Evolutionary conservation across 805 yeast genomes (phyloP).

Genomic region (Suhomyces sp.): DNA sequence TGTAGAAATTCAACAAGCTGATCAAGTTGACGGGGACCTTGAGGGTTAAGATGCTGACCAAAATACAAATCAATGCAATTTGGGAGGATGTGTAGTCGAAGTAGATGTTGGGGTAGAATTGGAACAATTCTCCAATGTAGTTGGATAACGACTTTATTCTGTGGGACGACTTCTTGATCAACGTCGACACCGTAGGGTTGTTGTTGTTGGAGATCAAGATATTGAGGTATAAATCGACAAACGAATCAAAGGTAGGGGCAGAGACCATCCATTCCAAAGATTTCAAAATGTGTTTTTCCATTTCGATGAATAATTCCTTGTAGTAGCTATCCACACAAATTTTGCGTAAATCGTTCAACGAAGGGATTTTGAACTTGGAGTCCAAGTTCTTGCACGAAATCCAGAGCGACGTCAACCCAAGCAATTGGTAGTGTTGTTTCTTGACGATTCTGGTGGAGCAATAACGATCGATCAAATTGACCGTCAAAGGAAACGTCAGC

Average conservation of each 20-base stretch:
- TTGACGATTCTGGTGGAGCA: constrained; percentile 45
- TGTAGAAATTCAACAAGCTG: constrained; percentile 19
- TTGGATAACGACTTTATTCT: constrained; percentile 53
- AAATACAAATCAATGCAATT: constrained; percentile 46
- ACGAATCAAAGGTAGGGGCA: constrained; percentile 61
- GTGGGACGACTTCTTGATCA: constrained; percentile 12
- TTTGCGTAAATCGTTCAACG: constrained; percentile 49
- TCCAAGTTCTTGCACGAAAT: constrained; percentile 49
- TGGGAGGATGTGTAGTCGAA: constrained; percentile 56
- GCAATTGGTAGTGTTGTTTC: constrained; percentile 45
- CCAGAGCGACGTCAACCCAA: constrained; percentile 46
- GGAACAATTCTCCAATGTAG: constrained; percentile 65
- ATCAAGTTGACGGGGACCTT: constrained; percentile 30
- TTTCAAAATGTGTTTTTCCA: constrained; percentile 67
- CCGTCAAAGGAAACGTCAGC: constrained; percentile 45
- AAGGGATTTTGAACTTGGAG: constrained; percentile 57
- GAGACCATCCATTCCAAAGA: constrained; percentile 64
- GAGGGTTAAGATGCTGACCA: constrained; percentile 37
- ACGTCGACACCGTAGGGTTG: constrained; percentile 13
- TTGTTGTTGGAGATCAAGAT: constrained; percentile 23
- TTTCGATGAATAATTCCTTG: constrained; percentile 56
- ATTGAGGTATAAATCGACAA: constrained; percentile 56
- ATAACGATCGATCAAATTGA: constrained; percentile 44
- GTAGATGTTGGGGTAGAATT: constrained; percentile 59
- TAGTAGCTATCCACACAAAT: constrained; percentile 60